Conservation (phyloP, 176 grass and related monocot species). For the Oryza meyeriana region DNA sequence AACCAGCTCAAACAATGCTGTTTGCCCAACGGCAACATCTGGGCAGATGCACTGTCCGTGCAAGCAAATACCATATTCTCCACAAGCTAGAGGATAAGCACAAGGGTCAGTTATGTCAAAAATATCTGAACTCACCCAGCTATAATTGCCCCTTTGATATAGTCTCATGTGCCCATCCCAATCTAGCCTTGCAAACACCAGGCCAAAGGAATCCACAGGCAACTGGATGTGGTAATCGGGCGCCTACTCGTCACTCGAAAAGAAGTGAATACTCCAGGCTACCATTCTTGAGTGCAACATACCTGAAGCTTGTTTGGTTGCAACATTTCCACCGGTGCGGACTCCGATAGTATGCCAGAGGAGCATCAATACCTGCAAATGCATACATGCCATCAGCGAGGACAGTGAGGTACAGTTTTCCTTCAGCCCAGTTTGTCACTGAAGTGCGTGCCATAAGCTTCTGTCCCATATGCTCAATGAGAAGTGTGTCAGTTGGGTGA, state of each 20-base stretch:
- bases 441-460: conserved; percentile 27
- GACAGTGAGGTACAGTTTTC: conserved; percentile 28
- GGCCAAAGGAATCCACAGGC: background rate
- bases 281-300: conserved; percentile 31
- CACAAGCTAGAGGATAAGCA: conserved; percentile 50
- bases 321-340: background rate
- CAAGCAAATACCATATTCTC: conserved; percentile 44
- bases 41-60: conserved; percentile 44
- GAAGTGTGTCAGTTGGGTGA: conserved; percentile 49
- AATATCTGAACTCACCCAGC: conserved; percentile 29
- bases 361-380: conserved; percentile 27
- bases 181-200: conserved; percentile 41
- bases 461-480: conserved; percentile 27
- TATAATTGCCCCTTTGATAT: background rate
- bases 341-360: conserved; percentile 32
- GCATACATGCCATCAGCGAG: conserved; percentile 3
- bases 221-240: conserved; percentile 13
- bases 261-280: conserved; percentile 22
- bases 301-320: background rate
- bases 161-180: conserved; percentile 44
- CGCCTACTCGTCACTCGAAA: background rate
- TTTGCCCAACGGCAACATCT: background rate
- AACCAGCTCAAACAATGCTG: conserved; percentile 15
- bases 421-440: background rate
- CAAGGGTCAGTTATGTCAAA: conserved; percentile 21